phyloP scores from a whole-genome alignment of 2,329 filamentous ascomycete genomes.

The Cladosporium sp. region DNA sequence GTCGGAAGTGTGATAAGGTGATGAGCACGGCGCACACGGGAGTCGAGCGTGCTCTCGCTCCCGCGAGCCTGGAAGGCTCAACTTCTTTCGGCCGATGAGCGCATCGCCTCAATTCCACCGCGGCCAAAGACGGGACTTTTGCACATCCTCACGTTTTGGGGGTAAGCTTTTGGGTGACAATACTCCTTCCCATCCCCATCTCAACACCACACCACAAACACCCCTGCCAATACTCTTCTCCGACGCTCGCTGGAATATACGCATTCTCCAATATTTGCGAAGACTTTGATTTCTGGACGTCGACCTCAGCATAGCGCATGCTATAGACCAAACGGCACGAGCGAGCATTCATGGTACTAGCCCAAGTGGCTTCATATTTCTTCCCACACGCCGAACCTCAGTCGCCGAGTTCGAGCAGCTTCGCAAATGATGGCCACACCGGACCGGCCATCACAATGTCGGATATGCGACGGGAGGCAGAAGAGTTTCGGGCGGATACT shows the following conservation, averaged over 20 bases:
- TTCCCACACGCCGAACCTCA: slow-evolving; percentile 32
- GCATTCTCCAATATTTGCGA: background rate
- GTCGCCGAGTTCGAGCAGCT: slow-evolving; percentile 32
- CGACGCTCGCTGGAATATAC: background rate
- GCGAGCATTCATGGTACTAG: slow-evolving; percentile 49
- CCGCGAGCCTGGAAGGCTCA: background rate
- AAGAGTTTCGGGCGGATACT: slow-evolving; percentile 37
- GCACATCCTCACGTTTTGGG: slow-evolving; percentile 8
- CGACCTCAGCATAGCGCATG: slow-evolving; percentile 23
- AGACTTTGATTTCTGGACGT: background rate
- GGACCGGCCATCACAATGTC: slow-evolving; percentile 19
- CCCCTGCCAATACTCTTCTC: background rate
- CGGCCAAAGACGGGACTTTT: slow-evolving; percentile 15
- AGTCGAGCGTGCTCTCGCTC: background rate
- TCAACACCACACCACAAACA: background rate
- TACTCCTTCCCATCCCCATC: background rate
- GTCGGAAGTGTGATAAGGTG: background rate
- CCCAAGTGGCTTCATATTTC: slow-evolving; percentile 51
- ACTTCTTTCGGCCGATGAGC: slow-evolving; percentile 1
- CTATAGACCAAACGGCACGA: slow-evolving; percentile 23
- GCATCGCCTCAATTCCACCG: slow-evolving; percentile 9
- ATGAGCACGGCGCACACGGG: slow-evolving; percentile 1
- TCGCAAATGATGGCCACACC: slow-evolving; percentile 40
- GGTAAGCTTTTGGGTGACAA: background rate
- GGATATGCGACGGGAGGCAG: slow-evolving; percentile 36